Conservation (phyloP, 192 early-diverging fungal species). For the Spizellomyces punctatus region DNA sequence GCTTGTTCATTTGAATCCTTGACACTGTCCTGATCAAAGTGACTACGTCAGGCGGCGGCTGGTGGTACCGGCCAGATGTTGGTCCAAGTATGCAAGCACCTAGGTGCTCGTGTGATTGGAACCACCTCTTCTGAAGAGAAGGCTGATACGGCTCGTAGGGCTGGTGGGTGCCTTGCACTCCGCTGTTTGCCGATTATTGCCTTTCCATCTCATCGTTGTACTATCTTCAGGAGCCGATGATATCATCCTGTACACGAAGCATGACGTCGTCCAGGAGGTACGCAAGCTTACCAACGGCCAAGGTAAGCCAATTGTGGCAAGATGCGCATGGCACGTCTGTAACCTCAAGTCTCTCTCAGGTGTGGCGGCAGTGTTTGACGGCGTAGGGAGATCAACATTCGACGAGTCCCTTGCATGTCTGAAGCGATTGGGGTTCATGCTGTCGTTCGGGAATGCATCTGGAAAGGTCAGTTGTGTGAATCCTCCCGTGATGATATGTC, state of each 20-base stretch:
- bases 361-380: slow-evolving; percentile 72
- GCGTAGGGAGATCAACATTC: slow-evolving; percentile 91
- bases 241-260: too few species aligned
- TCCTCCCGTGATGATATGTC: too few species aligned
- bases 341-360: too few species aligned
- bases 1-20: not conserved
- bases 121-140: slow-evolving; percentile 77
- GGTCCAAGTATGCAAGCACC: slow-evolving; percentile 71
- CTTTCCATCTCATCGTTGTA: too few species aligned
- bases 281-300: slow-evolving; percentile 70
- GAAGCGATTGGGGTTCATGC: slow-evolving; percentile 67
- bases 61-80: slow-evolving; percentile 85
- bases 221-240: too few species aligned
- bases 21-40: not conserved
- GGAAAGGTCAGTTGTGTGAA: slow-evolving; percentile 56
- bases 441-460: slow-evolving; percentile 89
- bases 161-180: slow-evolving; percentile 75
- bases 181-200: slow-evolving; percentile 50
- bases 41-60: slow-evolving; percentile 66
- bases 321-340: too few species aligned
- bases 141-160: slow-evolving; percentile 55
- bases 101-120: slow-evolving; percentile 88
- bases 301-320: slow-evolving; percentile 53
- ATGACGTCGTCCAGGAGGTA: slow-evolving; percentile 67
- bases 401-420: slow-evolving; percentile 67